Evolutionary conservation across 2,329 filamentous ascomycete genomes (phyloP), one percentile per base, ranked within the genome.

Genomic region (Ophiostoma montium): DNA sequence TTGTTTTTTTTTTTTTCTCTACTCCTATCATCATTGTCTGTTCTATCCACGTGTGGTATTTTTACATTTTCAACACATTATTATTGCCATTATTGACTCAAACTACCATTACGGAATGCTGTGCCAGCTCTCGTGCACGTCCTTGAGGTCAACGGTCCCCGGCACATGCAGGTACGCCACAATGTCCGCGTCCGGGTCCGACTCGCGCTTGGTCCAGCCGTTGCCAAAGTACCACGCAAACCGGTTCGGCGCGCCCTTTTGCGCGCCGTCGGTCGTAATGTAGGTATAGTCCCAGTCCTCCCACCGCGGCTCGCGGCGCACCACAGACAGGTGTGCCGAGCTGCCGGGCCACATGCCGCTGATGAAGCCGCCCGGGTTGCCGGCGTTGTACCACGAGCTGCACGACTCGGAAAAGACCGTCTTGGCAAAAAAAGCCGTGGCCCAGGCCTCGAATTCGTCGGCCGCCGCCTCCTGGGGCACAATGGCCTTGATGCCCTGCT

Each of bases 81-180:
- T n/a, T n/a, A n/a, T n/a, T n/a, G n/a, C n/a, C n/a, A n/a, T n/a
- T n/a, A n/a, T n/a, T n/a, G n/a, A n/a, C n/a, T n/a, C n/a, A n/a
- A n/a, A n/a, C n/a, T n/a, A n/a, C n/a, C n/a, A 5, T 30, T 19
- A 43, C 9, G 19, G 21, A 41, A 47, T 18, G n/a, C 18, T 46
- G 12, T 52, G 84, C 82, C 82, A 87, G 16, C 70, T 70, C 67
- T 87, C 83, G 59, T 86, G 75, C 47, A 83, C 59, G 41, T 76
- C 70, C 54, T 70, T 69, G 53, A 86, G 62, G 58, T 85, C 76
- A 36, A 80, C 67, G 32, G 74, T 67, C 33, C 68, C 69, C 0
- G 74, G 74, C 30, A 70, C 56, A 54, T 66, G 73, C 49, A 67
- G 63, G 48, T 69, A 70, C 47, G 63, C 65, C 0, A 59, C 65